Percentiles rank a stretch among this genome's conserved stretches.
Evolutionary conservation across 2,329 filamentous ascomycete species (phyloP).

Genomic region (Alternaria tenuissima): DNA sequence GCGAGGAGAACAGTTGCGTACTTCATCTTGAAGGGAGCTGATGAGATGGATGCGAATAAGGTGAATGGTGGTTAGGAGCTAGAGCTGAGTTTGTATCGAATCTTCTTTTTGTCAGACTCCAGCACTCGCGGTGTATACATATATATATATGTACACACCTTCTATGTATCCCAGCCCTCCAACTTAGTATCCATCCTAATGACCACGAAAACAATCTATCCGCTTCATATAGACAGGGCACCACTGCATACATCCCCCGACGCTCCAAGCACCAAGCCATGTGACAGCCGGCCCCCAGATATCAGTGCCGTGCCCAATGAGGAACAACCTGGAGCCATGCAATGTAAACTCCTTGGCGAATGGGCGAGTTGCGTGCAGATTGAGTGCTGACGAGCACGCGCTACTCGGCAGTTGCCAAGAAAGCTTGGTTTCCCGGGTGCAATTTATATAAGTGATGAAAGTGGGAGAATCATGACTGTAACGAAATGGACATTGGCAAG

Average conservation of each 20-base stretch:
- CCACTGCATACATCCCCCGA: background rate
- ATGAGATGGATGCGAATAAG: background rate
- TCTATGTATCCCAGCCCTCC: background rate
- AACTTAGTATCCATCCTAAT: background rate
- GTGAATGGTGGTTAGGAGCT: no score
- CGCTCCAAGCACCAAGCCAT: background rate
- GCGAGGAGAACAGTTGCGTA: constrained; percentile 43
- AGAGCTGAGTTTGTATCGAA: no score
- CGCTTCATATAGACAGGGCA: background rate
- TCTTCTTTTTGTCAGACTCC: background rate
- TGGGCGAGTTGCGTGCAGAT: background rate
- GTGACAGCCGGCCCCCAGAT: background rate
- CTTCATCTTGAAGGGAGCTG: constrained; percentile 34
- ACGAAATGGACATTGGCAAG: background rate
- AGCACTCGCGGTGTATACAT: background rate
- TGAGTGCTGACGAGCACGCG: background rate
- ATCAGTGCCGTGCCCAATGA: background rate
- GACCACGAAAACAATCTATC: background rate
- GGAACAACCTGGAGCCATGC: background rate
- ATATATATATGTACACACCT: background rate
- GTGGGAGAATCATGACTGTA: background rate
- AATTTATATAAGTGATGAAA: background rate
- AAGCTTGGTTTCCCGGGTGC: background rate
- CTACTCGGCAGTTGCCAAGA: background rate
- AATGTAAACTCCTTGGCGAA: background rate